Base-by-base conservation (phyloP, 306 rosid species). In the Trifolium dubium region DNA sequence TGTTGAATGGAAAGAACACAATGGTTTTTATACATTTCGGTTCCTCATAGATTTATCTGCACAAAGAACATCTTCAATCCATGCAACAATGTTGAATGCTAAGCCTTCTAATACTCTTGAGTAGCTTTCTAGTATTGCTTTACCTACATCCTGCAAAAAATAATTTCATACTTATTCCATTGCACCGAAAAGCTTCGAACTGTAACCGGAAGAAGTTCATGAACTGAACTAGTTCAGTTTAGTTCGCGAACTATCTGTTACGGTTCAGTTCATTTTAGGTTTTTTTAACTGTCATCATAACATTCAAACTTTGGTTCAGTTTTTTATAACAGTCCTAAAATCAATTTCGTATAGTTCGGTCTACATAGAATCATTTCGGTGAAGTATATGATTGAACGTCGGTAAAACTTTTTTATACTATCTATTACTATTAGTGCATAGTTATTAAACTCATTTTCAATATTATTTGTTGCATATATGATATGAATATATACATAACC, bases 41-140 rank as follows among this genome's bases (percentile, higher is more conserved):
- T 72, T 80, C 73, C 82, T 86, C 80, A 77, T 66, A 31, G 91
- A 81, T 75, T 81, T 81, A 79, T 89, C 90, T 64, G 78, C 84
- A 73, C 37, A 34, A 73, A 82, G 76, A 80, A 85, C 95, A 85
- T 87, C 92, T 74, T 89, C 92, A 82, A 80, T 87, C 95, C 95
- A 89, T 67, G 95, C 89, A 55, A 89, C 95, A 63, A 83, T 80
- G 83, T 89, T 89, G 90, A 89, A 89, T 61, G 95, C 88, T 70
- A 87, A 72, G 23, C 95, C 87, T 85, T 89, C 95, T 67, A 89
- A 82, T 8, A 89, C 90, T 80, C 95, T 89, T 64, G 95, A 87
- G 81, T 89, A 89, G 82, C 95, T 89, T 69, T 89, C 95, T 50
- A 89, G 71, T 66, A 80, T 79, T 69, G 95, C 92, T 71, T 78